phyloP scores from a whole-genome alignment of 1,284 basidiomycete genomes.

The Malassezia globosa region DNA sequence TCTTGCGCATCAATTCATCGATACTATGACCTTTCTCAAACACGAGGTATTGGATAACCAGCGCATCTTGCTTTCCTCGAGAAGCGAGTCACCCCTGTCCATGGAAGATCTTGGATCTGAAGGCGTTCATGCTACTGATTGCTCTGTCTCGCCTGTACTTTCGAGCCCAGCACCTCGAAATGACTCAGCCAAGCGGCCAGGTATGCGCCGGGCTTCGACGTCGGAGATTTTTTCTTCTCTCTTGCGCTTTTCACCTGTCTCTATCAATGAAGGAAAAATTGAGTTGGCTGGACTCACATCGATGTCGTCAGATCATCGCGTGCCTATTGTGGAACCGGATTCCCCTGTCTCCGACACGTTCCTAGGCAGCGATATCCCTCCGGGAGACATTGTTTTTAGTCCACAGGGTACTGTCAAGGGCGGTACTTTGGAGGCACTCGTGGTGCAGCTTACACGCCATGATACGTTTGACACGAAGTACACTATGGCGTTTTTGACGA shows the following conservation, averaged over 20 bases:
- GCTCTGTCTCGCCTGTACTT: background rate
- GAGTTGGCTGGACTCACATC: background rate
- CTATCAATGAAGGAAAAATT: background rate
- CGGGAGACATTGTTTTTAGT: background rate
- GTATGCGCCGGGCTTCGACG: background rate
- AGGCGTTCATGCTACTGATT: background rate
- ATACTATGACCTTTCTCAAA: background rate
- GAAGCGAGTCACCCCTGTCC: background rate
- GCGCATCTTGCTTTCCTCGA: background rate
- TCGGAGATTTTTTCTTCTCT: background rate
- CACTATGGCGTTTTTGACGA: constrained; percentile 87
- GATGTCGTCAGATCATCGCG: background rate
- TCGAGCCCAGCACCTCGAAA: background rate
- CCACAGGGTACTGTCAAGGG: constrained; percentile 56
- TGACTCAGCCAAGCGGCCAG: background rate
- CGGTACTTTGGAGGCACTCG: constrained; percentile 70
- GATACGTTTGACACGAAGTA: constrained; percentile 59
- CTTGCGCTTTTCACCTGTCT: background rate
- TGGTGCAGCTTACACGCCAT: constrained; percentile 82
- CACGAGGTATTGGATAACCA: constrained; percentile 1
- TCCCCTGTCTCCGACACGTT: background rate
- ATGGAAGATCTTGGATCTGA: background rate
- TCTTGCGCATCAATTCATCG: background rate
- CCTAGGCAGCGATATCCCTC: background rate
- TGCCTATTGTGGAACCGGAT: background rate